Base-by-base conservation (phyloP, 306 rosid genomes). In the Dalbergia cultrata region DNA sequence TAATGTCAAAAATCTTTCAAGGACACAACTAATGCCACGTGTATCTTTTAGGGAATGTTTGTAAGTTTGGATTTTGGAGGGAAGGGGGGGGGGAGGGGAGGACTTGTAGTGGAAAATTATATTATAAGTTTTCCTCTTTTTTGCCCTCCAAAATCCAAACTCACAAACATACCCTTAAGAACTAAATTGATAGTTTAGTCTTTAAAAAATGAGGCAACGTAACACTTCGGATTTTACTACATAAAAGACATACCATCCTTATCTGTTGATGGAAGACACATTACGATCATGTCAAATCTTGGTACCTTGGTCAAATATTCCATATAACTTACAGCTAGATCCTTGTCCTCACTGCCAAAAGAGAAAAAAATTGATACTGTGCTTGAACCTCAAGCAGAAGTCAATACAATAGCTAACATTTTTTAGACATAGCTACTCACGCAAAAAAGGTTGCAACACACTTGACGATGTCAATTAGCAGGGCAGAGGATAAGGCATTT, bases 261-360 rank as follows among this genome's bases (percentile, higher is more conserved):
- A 44, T 88, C 91, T 7, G 85, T 39, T 72, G 97, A 79, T 68
- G 97, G 80, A 71, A 96, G 91, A 86, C 94, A 90, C 98, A 93
- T 74, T 75, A 86, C 76, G 18, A 96, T 92, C 83, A 92, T 70
- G 81, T 87, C 92, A 81, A 93, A 96, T 85, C 97, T 92, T 11
- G 98, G 88, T 26, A 96, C 94, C 81, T 86, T 88, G 44, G 90
- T 89, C 87, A 96, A 84, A 62, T 89, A 82, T 72, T 93, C 96
- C 76, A 96, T 61, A 70, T 83, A 87, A 72, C 80, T 87, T 77
- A 96, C 63, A 31, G 90, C 93, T 64, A 92, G 79, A 63, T 85
- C 96, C 83, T 80, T 87, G 43, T 93, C 98, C 71, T 93, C 94
- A 35, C 99, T 96, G 93, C 82, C 76, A 82, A 77, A 78, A 77